These are phyloP conservation scores for Passiflora organensis DNA, from an alignment of 345 rosid species.

Conservation along the genomic window DNA sequence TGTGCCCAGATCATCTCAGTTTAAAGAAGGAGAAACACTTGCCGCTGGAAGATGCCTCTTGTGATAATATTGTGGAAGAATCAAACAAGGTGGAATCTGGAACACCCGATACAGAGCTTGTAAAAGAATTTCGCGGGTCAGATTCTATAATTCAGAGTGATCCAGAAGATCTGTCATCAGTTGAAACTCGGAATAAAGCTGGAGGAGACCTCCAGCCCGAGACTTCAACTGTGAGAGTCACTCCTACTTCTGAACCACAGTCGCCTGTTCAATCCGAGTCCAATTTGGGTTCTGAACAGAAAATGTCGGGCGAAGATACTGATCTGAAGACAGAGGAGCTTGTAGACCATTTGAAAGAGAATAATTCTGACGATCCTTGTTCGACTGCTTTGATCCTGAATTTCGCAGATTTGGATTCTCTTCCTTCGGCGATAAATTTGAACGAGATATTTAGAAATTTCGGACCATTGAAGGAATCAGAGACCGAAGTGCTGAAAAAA, in stretches of 20 bases:
- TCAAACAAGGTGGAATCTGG: conserved; percentile 13
- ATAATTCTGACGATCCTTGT: conserved; percentile 20
- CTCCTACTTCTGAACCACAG: conserved; percentile 12
- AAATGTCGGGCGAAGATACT: conserved; percentile 19
- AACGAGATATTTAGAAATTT: conserved; percentile 49
- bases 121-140: conserved; percentile 29
- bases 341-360: conserved; percentile 12
- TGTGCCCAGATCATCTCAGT: conserved; percentile 20
- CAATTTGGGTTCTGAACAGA: conserved; percentile 21
- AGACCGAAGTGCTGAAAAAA: conserved; percentile 45
- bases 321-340: conserved; percentile 19
- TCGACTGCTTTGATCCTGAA: conserved; percentile 51
- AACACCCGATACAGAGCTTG: conserved; percentile 17
- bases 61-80: conserved; percentile 26
- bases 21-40: conserved; percentile 15
- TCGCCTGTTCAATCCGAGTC: conserved; percentile 13
- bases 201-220: conserved; percentile 20
- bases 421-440: conserved; percentile 42
- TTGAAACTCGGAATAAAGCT: conserved; percentile 21
- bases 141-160: conserved; percentile 14
- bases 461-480: conserved; percentile 38
- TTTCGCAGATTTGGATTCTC: conserved; percentile 38
- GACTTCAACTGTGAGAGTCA: conserved; percentile 14
- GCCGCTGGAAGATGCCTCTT: conserved; percentile 15
- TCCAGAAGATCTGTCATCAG: conserved; percentile 23